phyloP scores from a whole-genome alignment of 2,329 filamentous ascomycete genomes.

The Neocatenulostroma microsporum region DNA sequence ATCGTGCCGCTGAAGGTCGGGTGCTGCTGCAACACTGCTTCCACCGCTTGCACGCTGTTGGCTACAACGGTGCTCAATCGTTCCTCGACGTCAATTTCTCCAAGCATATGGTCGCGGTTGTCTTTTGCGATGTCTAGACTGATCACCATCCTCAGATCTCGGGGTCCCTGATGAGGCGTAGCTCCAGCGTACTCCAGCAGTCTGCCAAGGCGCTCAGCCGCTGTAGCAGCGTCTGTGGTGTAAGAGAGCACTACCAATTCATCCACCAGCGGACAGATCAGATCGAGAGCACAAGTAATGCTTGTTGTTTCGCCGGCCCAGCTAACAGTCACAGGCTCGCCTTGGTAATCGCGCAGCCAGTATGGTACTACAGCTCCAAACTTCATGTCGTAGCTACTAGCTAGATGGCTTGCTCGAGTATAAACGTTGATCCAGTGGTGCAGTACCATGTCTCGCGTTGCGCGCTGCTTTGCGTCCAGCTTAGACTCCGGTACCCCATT shows the following conservation, averaged over 20 bases:
- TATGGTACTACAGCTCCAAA: conserved; percentile 5
- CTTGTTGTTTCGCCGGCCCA: neutral
- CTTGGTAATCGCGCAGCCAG: conserved; percentile 2
- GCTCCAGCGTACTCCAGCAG: too few species aligned
- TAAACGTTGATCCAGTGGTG: neutral
- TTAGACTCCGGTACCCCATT: conserved; percentile 6
- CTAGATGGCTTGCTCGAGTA: neutral
- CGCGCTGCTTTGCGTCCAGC: conserved; percentile 3
- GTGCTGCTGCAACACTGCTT: too few species aligned
- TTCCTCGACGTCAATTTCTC: too few species aligned
- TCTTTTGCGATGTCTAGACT: too few species aligned
- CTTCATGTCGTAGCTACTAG: conserved; percentile 2
- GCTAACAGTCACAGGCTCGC: neutral
- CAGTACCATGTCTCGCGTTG: conserved; percentile 7
- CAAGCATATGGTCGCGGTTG: too few species aligned
- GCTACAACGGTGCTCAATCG: too few species aligned
- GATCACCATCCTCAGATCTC: too few species aligned
- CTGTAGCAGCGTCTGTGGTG: too few species aligned
- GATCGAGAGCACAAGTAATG: neutral
- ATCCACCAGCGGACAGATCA: neutral
- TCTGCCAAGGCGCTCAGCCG: too few species aligned
- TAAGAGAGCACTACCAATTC: neutral
- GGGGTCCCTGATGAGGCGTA: too few species aligned
- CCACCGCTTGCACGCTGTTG: too few species aligned
- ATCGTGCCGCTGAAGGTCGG: too few species aligned